phyloP scores from a whole-genome alignment of 78 protist genomes.

The Isochrysis galbana region DNA sequence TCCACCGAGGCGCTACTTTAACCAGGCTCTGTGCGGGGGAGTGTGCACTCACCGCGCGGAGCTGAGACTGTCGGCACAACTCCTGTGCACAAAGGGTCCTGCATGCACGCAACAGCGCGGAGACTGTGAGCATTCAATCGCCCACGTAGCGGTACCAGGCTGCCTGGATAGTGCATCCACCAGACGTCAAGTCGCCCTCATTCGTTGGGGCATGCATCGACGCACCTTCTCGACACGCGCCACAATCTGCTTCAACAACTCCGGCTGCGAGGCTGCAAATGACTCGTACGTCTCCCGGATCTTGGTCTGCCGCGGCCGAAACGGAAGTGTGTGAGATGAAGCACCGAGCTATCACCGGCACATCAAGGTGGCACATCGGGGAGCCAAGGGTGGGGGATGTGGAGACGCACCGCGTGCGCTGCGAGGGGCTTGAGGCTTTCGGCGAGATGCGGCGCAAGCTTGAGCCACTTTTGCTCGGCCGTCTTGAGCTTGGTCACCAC shows the following conservation, averaged over 20 bases:
- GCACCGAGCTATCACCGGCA: no score
- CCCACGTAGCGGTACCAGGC: no score
- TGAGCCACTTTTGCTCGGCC: neutral
- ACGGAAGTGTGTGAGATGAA: neutral
- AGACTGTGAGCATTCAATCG: no score
- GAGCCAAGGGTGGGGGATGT: no score
- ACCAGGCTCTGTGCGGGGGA: no score
- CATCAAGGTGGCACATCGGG: no score
- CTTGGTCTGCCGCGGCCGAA: neutral
- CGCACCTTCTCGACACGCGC: neutral
- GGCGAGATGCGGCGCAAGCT: neutral
- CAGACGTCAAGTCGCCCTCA: no score
- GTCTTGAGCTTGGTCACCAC: neutral
- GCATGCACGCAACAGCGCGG: no score
- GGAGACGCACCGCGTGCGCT: neutral
- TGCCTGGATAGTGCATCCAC: no score
- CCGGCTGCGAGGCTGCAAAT: neutral
- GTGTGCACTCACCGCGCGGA: no score
- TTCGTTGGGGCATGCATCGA: no score
- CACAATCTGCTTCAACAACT: neutral
- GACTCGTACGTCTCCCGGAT: neutral
- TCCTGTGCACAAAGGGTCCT: neutral
- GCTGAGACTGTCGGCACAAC: neutral
- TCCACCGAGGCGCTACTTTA: no score
- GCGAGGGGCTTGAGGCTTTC: neutral